Percentiles rank a stretch among this genome's conserved stretches.
Conservation (phyloP, 2,329 filamentous ascomycete species). For the Xylaria sp. region DNA sequence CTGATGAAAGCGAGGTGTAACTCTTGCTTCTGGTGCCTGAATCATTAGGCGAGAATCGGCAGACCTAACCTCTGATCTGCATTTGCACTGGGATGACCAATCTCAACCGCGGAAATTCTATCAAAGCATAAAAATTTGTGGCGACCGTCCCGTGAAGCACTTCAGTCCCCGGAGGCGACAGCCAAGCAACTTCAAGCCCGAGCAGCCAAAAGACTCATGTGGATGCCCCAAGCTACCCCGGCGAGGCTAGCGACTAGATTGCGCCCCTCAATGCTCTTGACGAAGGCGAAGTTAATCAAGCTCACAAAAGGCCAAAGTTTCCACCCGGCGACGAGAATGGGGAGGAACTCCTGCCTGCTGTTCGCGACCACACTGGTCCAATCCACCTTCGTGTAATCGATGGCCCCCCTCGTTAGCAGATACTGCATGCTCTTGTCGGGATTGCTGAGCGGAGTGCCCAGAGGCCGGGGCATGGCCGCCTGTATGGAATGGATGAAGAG, state of each 20-base stretch:
- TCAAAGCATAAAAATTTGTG: not conserved
- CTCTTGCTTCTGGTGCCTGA: not conserved
- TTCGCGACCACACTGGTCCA: constrained; percentile 57
- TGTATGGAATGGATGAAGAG: constrained; percentile 67
- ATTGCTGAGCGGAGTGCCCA: constrained; percentile 49
- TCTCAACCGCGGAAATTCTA: not conserved
- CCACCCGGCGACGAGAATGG: constrained; percentile 75
- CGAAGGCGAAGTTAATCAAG: constrained; percentile 73
- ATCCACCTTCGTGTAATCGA: constrained; percentile 60
- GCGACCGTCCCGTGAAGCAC: not conserved
- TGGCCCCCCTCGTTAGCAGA: constrained; percentile 49
- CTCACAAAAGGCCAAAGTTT: constrained; percentile 79
- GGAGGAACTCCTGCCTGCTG: constrained; percentile 67
- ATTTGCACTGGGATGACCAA: not conserved
- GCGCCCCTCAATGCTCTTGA: constrained; percentile 76
- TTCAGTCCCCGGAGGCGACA: not conserved
- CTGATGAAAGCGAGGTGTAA: not conserved
- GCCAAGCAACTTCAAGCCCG: constrained; percentile 18
- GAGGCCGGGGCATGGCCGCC: constrained; percentile 56
- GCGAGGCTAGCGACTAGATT: constrained; percentile 78
- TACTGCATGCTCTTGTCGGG: constrained; percentile 49
- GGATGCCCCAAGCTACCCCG: constrained; percentile 79
- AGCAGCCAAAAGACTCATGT: constrained; percentile 73
- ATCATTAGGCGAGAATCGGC: constrained; percentile 1
- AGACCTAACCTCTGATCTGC: not conserved